Evolutionary conservation across 2,329 filamentous ascomycete species (phyloP).

Genomic region (Trichoderma koningiopsis): DNA sequence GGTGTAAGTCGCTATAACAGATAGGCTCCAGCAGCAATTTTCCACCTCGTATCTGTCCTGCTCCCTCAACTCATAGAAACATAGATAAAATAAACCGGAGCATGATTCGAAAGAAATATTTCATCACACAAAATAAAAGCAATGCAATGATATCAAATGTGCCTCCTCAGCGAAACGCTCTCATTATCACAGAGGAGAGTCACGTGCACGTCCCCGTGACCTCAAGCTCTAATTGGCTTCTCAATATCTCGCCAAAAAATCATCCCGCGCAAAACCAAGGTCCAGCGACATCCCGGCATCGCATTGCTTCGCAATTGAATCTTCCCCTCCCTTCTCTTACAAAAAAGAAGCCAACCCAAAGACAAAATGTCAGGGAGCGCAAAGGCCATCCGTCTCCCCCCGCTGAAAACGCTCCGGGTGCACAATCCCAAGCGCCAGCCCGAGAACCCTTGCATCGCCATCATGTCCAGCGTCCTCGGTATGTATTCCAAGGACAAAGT

Average conservation of each 20-base stretch:
- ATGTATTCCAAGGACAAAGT: slow-evolving; percentile 32
- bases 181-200: neutral
- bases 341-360: slow-evolving; percentile 11
- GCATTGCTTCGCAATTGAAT: neutral
- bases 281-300: neutral
- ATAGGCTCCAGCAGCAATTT: neutral
- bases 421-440: slow-evolving; percentile 53
- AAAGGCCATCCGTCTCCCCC: slow-evolving; percentile 60
- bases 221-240: neutral
- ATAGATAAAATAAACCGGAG: neutral
- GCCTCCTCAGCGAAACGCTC: neutral
- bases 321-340: too few relatives aligned
- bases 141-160: neutral
- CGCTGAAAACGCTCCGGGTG: slow-evolving; percentile 57
- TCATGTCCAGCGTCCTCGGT: slow-evolving; percentile 63
- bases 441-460: slow-evolving; percentile 55
- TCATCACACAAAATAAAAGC: neutral
- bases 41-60: too few relatives aligned
- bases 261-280: neutral
- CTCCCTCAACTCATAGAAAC: neutral
- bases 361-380: slow-evolving; percentile 47
- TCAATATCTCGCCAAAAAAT: slow-evolving; percentile 6
- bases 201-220: slow-evolving; percentile 23
- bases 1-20: neutral
- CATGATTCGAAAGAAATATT: neutral